These are phyloP conservation scores for Phlebopus sp. DNA, from an alignment of 1,284 basidiomycete genomes.

Conservation along the genomic window DNA sequence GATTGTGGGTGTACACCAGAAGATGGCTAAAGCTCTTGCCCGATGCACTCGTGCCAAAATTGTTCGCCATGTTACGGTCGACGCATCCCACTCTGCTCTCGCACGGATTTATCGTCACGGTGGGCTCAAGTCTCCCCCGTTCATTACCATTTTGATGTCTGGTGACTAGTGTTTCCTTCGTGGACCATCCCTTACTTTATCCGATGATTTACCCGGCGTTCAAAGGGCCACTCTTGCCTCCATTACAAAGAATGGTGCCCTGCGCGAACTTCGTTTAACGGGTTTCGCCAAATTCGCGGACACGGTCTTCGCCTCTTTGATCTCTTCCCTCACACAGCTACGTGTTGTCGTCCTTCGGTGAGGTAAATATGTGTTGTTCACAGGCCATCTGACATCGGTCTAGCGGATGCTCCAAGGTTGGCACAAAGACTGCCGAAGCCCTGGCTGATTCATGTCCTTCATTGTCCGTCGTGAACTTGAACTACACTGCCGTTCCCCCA, in stretches of 20 bases:
- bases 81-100: conserved; percentile 49
- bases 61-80: conserved; percentile 50
- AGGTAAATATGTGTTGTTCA: conserved; percentile 6
- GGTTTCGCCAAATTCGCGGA: conserved; percentile 55
- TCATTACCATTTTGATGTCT: not conserved
- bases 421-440: conserved; percentile 45
- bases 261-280: conserved; percentile 50
- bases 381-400: conserved; percentile 12
- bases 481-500: conserved; percentile 56
- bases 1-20: conserved; percentile 39
- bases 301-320: conserved; percentile 44
- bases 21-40: conserved; percentile 48
- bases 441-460: conserved; percentile 41
- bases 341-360: conserved; percentile 55
- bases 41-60: conserved; percentile 46
- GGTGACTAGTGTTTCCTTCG: conserved; percentile 55
- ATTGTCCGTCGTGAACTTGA: conserved; percentile 54
- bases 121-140: conserved; percentile 28
- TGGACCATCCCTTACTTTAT: conserved; percentile 50
- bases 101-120: conserved; percentile 54
- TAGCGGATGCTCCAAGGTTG: conserved; percentile 61
- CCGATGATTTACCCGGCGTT: conserved; percentile 51
- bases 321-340: conserved; percentile 45
- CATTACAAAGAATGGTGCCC: conserved; percentile 36
- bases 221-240: conserved; percentile 48